These are phyloP conservation scores for Noccaea bulbosa DNA, from an alignment of 345 rosid genomes.

Conservation along the genomic window DNA sequence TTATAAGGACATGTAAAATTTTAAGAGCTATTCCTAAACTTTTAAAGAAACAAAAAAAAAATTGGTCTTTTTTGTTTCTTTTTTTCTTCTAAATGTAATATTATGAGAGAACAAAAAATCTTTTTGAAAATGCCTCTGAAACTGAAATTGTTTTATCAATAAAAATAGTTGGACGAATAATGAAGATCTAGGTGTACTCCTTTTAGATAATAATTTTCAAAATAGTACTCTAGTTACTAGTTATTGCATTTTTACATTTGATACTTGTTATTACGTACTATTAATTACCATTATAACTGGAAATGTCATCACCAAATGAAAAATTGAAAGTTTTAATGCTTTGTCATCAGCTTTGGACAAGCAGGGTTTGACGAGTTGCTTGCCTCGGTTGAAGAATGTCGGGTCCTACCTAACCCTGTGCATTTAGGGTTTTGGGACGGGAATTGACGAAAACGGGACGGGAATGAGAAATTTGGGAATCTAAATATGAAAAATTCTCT, in stretches of 20 bases:
- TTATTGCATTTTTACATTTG: too few species aligned
- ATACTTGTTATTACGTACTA: not conserved
- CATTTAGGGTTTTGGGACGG: too few species aligned
- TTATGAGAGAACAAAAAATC: too few species aligned
- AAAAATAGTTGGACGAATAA: not conserved
- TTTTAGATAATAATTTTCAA: not conserved
- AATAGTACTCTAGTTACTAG: not conserved
- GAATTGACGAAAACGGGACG: too few species aligned
- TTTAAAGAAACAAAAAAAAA: too few species aligned
- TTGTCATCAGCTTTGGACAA: constrained; percentile 27
- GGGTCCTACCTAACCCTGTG: constrained; percentile 39
- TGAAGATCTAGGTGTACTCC: not conserved
- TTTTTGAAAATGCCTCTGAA: too few species aligned
- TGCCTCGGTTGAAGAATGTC: constrained; percentile 43
- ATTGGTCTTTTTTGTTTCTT: too few species aligned
- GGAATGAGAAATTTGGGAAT: too few species aligned
- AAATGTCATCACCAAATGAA: not conserved
- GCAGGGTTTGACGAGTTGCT: constrained; percentile 40
- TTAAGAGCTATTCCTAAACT: too few species aligned
- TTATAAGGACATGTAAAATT: not conserved
- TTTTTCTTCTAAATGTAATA: too few species aligned
- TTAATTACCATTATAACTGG: not conserved
- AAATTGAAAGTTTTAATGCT: not conserved
- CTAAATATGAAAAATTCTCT: too few species aligned
- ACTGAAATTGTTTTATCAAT: not conserved